These are phyloP conservation scores for Plenodomus biglobosus DNA, from an alignment of 2,329 filamentous ascomycete genomes.

Conservation along the genomic window DNA sequence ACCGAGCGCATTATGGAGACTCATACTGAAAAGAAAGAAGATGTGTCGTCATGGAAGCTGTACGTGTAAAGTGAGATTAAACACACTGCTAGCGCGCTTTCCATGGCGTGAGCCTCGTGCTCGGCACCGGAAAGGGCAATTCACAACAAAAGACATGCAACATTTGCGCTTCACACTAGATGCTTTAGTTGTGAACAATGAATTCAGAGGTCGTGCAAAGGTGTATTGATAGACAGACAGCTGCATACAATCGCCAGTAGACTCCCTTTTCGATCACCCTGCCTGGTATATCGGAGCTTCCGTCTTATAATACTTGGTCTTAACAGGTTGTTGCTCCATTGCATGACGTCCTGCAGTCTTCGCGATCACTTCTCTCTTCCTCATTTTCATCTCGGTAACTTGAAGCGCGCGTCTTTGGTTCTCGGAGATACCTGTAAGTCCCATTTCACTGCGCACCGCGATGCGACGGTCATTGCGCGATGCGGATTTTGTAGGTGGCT, in stretches of 20 bases:
- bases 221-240: not conserved
- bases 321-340: constrained; percentile 12
- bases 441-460: constrained; percentile 22
- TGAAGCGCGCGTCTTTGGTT: constrained; percentile 13
- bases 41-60: not conserved
- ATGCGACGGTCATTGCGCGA: constrained; percentile 11
- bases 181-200: not conserved
- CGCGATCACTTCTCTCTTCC: constrained; percentile 14
- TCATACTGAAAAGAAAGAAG: not conserved
- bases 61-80: not conserved
- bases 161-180: too few species aligned
- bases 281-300: constrained; percentile 3
- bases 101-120: not conserved
- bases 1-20: constrained; percentile 9
- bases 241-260: not conserved
- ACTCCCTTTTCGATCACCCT: not conserved
- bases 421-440: constrained; percentile 17
- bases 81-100: not conserved
- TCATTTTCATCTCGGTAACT: constrained; percentile 21
- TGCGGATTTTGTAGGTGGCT: not conserved
- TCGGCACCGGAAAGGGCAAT: not conserved
- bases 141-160: not conserved
- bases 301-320: constrained; percentile 14
- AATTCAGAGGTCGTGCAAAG: not conserved
- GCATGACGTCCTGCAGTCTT: constrained; percentile 12